Base-by-base conservation (phyloP, 768 basidiomycete genomes). In the Amanita subjunquillea region DNA sequence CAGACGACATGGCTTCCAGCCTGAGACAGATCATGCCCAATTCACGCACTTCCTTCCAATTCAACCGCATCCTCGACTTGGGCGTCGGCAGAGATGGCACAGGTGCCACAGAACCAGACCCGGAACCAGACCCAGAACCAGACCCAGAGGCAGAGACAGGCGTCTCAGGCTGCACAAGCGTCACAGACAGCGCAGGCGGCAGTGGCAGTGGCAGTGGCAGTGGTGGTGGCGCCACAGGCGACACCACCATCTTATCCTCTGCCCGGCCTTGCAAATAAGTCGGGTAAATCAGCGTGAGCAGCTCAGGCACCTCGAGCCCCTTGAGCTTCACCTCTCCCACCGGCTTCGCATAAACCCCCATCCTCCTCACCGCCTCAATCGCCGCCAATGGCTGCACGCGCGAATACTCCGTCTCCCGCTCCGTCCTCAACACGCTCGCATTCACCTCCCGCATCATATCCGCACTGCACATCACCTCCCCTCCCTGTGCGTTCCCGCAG, bases 301-400 rank as follows among this genome's bases (percentile, higher is more conserved):
- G 75, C 67, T 97, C 95, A 1, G 92, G 91, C 1, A 89, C 75
- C 67, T 98, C 95, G 48, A 98, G 72, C 9, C 96, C 96, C 67
- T 98, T 98, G 56, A 98, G 79, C 64, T 91, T 92, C 57, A 84
- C 77, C 67, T 97, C 92, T 4, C 96, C 95, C 15, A 94, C 76
- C n/a, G 76, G 73, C 30, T 83, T 74, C 51, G 93, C 75, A 32
- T 74, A 70, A 36, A 91, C 72, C 1, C 85, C 85, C 59, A 93
- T 73, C 22, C 79, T 72, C 29, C 78, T 78, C 54, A 98, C 82
- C 6, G 83, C 88, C 22, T 90, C 85, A 47, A 94, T 71, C 8
- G 81, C 85, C 41, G 78, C 72, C 1, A 67, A 59, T 4, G 80
- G 75, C 59, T 85, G 81, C 53, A 70, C 58, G 52, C 74, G 69